Evolutionary conservation across 805 yeast genomes (phyloP), one percentile per base, ranked within the genome.

Genomic region (Monosporozyma servazzii): DNA sequence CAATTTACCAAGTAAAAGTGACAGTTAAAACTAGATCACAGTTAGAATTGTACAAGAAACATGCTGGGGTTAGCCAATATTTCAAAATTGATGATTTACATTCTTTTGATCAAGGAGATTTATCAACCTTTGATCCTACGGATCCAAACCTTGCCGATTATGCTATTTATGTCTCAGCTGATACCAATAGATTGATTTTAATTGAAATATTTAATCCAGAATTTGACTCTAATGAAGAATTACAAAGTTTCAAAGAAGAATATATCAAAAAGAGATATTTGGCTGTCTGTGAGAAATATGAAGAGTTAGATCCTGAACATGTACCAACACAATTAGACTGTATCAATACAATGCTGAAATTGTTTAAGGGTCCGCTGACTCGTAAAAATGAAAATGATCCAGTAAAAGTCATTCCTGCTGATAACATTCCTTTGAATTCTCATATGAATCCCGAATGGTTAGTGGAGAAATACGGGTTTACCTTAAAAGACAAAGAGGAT

Each of bases 361-460:
- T 85, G 8, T 68, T 87, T 46, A 78, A 74, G 55, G 90, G 88
- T 1, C 91, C 95, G 0, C 64, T 88, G 21, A 63, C 71, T 20
- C 58, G 66, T 8, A 64, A 75, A 23, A 65, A 62, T 2, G 68
- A 75, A 2, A 68, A 64, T 2, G 76, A 74, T 5, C 78, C 76
- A 10, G 66, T 72, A 2, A 82, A 78, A 58, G 79, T 84, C 0
- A 81, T 88, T 39, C 72, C 75, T 53, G 64, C 78, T 3, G 64
- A 68, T n/a, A 76, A 76, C 53, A 71, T 79, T 15, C 69, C 75
- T 1, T 66, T 85, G 52, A 80, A 78, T 54, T 70, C 85, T 2
- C 79, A 79, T 51, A 64, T 86, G 5, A 81, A 84, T 55, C 73
- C 84, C 2, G 64, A 68, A 0, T 67, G 86, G 48, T 68, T 88